Conservation (phyloP, 805 yeast genomes). For the Jamesozyma spencerorum region DNA sequence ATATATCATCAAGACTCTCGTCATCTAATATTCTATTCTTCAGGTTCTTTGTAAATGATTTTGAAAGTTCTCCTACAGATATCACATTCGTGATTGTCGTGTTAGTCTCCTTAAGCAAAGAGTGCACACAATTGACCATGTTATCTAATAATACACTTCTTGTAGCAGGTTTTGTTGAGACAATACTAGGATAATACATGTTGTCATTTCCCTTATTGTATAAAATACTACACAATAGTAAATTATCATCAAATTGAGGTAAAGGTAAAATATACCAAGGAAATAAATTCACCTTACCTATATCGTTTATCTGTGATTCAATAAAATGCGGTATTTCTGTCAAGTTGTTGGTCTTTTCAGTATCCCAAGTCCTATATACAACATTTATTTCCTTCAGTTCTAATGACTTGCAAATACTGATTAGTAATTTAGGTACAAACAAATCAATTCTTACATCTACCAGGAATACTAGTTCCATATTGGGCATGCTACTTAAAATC, state of each 20-base stretch:
- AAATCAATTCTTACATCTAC: constrained; percentile 23
- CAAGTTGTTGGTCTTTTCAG: constrained; percentile 10
- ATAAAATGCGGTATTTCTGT: constrained; percentile 17
- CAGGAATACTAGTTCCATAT: constrained; percentile 17
- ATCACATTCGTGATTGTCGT: constrained; percentile 21
- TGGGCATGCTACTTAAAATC: constrained; percentile 6
- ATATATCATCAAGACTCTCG: constrained; percentile 5
- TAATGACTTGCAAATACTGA: constrained; percentile 4
- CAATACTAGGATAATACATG: constrained; percentile 17
- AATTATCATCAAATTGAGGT: constrained; percentile 22
- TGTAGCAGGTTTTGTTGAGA: constrained; percentile 19
- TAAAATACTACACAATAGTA: constrained; percentile 17
- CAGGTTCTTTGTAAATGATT: constrained; percentile 12
- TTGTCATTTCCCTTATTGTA: constrained; percentile 20
- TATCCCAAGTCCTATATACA: constrained; percentile 14
- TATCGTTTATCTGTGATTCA: constrained; percentile 11
- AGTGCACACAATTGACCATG: constrained; percentile 19
- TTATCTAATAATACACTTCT: constrained; percentile 22
- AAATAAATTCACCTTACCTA: constrained; percentile 6
- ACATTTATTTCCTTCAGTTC: constrained; percentile 6
- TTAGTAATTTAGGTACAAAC: constrained; percentile 10
- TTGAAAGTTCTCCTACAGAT: constrained; percentile 21
- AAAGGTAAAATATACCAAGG: constrained; percentile 22
- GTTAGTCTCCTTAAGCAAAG: constrained; percentile 16
- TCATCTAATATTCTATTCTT: constrained; percentile 11